phyloP scores from a whole-genome alignment of 345 rosid genomes.

The Aquilaria sinensis region DNA sequence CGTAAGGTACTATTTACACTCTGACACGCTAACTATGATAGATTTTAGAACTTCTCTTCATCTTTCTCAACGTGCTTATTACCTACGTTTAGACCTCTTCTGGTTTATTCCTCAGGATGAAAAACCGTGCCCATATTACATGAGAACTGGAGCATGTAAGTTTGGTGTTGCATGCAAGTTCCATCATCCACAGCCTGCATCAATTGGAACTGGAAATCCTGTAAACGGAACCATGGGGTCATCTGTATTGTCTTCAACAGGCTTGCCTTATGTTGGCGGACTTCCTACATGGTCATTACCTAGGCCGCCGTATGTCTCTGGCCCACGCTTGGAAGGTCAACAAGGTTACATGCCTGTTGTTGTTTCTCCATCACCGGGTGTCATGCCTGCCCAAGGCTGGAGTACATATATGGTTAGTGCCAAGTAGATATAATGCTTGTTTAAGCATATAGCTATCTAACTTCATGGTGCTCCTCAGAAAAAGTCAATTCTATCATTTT shows the following conservation, averaged over 20 bases:
- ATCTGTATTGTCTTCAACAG: constrained; percentile 39
- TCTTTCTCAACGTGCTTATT: constrained; percentile 1
- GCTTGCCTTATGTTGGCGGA: constrained; percentile 50
- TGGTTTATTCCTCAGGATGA: constrained; percentile 43
- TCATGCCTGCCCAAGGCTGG: constrained; percentile 60
- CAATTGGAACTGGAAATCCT: constrained; percentile 26
- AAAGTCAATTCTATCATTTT: no score
- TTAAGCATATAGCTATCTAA: no score
- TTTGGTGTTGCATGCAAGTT: constrained; percentile 80
- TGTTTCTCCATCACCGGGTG: constrained; percentile 54
- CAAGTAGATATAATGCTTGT: no score
- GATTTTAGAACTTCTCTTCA: constrained; percentile 4
- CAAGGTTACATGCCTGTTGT: constrained; percentile 52
- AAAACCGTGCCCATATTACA: constrained; percentile 72
- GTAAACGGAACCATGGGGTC: constrained; percentile 35
- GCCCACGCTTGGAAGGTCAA: constrained; percentile 39
- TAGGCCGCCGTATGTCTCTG: constrained; percentile 41
- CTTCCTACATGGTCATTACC: constrained; percentile 49
- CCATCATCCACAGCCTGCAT: constrained; percentile 75
- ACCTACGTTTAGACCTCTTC: background rate
- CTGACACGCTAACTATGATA: background rate
- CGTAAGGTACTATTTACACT: constrained; percentile 43
- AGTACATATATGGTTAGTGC: constrained; percentile 55
- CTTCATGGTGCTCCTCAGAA: no score
- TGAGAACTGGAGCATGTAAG: constrained; percentile 72